Evolutionary conservation across 2,329 filamentous ascomycete species (phyloP).

Genomic region (Metarhizium album): DNA sequence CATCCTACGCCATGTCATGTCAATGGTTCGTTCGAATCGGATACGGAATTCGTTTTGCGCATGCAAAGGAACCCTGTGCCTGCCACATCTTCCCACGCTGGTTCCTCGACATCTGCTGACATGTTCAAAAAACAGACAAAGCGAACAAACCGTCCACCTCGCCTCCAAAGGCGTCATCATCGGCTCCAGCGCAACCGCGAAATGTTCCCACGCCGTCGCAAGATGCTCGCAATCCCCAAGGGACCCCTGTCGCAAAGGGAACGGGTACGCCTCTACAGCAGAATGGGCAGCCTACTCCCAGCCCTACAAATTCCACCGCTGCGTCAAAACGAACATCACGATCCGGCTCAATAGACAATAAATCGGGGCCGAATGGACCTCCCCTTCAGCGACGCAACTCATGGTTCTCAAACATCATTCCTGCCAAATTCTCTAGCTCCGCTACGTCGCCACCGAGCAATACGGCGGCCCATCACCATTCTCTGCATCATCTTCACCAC

Average conservation of each 20-base stretch:
- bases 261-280: conserved; percentile 11
- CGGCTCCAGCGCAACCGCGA: conserved; percentile 20
- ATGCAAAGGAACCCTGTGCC: neutral
- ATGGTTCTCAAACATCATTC: conserved; percentile 89
- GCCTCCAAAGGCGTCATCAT: conserved; percentile 13
- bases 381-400: conserved; percentile 54
- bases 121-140: conserved; percentile 17
- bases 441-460: conserved; percentile 25
- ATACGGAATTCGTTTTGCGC: neutral
- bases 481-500: conserved; percentile 6
- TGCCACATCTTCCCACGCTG: neutral
- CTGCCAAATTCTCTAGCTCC: conserved; percentile 75
- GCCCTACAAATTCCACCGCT: conserved; percentile 15
- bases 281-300: conserved; percentile 12
- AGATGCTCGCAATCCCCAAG: conserved; percentile 16
- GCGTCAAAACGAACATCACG: conserved; percentile 18
- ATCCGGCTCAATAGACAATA: conserved; percentile 26
- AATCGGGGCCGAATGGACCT: conserved; percentile 16
- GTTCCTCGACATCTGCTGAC: neutral
- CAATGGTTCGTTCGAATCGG: neutral
- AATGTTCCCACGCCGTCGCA: conserved; percentile 20
- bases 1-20: conserved; percentile 11
- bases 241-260: conserved; percentile 14
- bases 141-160: conserved; percentile 19
- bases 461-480: conserved; percentile 10